Evolutionary conservation across 108 stramenopile genomes (phyloP).

Genomic region (Fragilariopsis cylindrus): DNA sequence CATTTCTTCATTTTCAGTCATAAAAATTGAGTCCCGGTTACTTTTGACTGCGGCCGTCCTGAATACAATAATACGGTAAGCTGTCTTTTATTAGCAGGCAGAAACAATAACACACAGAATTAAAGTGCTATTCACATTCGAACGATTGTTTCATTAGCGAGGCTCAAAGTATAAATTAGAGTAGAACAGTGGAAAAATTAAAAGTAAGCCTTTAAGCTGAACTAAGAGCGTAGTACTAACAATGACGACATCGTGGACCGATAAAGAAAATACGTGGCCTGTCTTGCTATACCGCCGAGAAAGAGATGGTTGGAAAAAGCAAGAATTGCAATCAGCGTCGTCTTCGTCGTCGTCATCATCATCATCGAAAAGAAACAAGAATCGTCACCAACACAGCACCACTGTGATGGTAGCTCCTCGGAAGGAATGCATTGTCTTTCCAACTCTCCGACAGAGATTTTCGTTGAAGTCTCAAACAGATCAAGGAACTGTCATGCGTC

Average conservation of each 20-base stretch:
- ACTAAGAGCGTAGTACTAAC: too few relatives aligned
- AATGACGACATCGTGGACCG: too few relatives aligned
- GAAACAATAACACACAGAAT: too few relatives aligned
- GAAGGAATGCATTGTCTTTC: constrained; percentile 30
- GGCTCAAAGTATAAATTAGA: too few relatives aligned
- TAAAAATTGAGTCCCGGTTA: too few relatives aligned
- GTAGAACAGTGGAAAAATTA: too few relatives aligned
- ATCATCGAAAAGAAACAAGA: constrained; percentile 1
- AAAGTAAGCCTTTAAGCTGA: background rate
- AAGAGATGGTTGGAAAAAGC: constrained; percentile 19
- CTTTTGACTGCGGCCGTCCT: too few relatives aligned
- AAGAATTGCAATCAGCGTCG: background rate
- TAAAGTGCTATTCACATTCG: too few relatives aligned
- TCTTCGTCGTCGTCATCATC: background rate
- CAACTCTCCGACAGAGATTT: constrained; percentile 34
- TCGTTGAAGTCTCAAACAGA: constrained; percentile 23
- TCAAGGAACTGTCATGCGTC: constrained; percentile 30
- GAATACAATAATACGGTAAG: too few relatives aligned
- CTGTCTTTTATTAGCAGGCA: too few relatives aligned
- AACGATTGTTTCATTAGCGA: too few relatives aligned
- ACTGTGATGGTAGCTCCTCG: constrained; percentile 2
- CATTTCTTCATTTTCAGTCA: too few relatives aligned
- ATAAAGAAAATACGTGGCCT: constrained; percentile 12
- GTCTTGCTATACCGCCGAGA: constrained; percentile 19
- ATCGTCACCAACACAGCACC: background rate